Evolutionary conservation across 1,284 basidiomycete genomes (phyloP), one percentile per base, ranked within the genome.

Genomic region (Sphaerobolus stellatus): DNA sequence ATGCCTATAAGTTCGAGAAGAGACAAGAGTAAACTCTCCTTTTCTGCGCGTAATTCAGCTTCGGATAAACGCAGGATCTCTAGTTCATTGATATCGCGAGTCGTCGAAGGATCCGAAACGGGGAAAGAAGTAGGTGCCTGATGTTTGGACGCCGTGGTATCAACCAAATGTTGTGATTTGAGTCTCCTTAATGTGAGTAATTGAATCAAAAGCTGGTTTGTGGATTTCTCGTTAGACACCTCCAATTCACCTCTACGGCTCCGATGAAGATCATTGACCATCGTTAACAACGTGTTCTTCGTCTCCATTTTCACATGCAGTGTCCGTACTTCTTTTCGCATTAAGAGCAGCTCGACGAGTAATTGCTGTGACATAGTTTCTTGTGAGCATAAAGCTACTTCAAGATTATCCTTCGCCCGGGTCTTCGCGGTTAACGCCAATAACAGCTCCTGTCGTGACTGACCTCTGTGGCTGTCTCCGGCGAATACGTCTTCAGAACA

Each of bases 41-140:
- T 52, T 27, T 52, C 50, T 30, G 40, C 50, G 33, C 16, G 50
- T 9, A 34, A 36, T 31, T 52, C 38, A 5, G 50, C 50, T 44
- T 52, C 50, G 27, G 50, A 52, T 13, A 52, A 25, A 9, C 50
- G 50, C 31, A 52, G 50, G 5, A 9, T 18, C 9, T 52, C 50
- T n/a, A 52, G 50, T n/a, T 52, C 20, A 9, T 25, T 22, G 11
- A n/a, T 24, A 31, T n/a, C n/a, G n/a, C n/a, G n/a, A n/a, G n/a
- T n/a, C n/a, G n/a, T n/a, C n/a, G n/a, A n/a, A n/a, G 38, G 50
- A 34, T 34, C 33, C 11, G 33, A 34, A 34, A 34, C 18, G 33
- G 33, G 33, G n/a, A 34, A 34, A 20, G 5, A 11, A 16, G 25
- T 33, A n/a, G 34, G 7, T 22, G 9, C 13, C n/a, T 31, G 34